A percentile compares a stretch with the other conserved stretches of the same genome.
Evolutionary conservation across 2,329 filamentous ascomycete species (phyloP).

Genomic region (Colletotrichum graminicola): DNA sequence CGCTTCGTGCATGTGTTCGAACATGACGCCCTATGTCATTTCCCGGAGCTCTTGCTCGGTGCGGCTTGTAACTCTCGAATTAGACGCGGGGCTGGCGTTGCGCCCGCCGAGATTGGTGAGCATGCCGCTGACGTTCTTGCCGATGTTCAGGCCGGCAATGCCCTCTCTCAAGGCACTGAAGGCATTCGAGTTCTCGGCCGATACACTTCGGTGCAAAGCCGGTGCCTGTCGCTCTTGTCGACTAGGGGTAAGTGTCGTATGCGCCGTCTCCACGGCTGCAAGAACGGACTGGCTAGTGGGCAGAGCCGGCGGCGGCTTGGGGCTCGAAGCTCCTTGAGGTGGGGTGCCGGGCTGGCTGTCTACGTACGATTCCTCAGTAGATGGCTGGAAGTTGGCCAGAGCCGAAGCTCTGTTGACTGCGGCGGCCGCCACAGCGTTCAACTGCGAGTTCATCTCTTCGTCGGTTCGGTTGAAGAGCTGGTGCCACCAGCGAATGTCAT

Average conservation of each 20-base stretch:
- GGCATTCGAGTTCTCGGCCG: constrained; percentile 59
- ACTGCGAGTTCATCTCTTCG: constrained; percentile 88
- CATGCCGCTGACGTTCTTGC: constrained; percentile 61
- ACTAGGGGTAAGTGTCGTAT: constrained; percentile 62
- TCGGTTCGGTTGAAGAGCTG: constrained; percentile 88
- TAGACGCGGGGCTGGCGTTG: constrained; percentile 44
- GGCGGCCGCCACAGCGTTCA: constrained; percentile 66
- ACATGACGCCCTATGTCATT: constrained; percentile 61
- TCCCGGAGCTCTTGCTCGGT: constrained; percentile 59
- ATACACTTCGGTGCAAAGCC: constrained; percentile 58
- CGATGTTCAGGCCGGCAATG: constrained; percentile 61
- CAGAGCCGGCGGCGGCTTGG: constrained; percentile 54
- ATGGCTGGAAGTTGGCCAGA: constrained; percentile 44
- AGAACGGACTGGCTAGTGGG: constrained; percentile 66
- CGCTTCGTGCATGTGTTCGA: constrained; percentile 46
- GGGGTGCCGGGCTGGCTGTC: constrained; percentile 47
- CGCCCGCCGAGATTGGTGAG: constrained; percentile 52
- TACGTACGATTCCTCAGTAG: constrained; percentile 41
- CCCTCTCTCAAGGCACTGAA: constrained; percentile 63
- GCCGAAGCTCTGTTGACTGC: constrained; percentile 54
- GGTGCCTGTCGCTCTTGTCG: constrained; percentile 45
- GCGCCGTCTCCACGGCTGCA: constrained; percentile 69
- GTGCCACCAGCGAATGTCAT: constrained; percentile 93
- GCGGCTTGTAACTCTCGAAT: constrained; percentile 42
- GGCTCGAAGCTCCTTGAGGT: constrained; percentile 47